phyloP scores from a whole-genome alignment of 192 early-diverging fungal species.

The Entomortierella parvispora region DNA sequence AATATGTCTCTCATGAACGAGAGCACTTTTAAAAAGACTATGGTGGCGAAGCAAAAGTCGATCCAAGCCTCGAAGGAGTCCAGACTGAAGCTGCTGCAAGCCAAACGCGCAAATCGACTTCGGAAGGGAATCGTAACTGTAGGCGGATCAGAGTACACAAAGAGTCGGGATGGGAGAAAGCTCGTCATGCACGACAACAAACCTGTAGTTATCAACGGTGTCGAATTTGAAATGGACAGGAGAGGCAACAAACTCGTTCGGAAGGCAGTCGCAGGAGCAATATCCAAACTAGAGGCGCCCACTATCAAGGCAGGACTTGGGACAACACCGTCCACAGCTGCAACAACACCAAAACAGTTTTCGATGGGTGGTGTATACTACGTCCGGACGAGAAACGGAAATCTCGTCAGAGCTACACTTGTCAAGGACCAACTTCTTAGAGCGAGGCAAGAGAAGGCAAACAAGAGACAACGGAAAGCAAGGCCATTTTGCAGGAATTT shows the following conservation, averaged over 20 bases:
- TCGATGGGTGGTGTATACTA: constrained; percentile 44
- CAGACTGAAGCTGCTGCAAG: constrained; percentile 22
- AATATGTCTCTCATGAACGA: constrained; percentile 49
- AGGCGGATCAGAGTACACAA: constrained; percentile 29
- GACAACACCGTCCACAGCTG: not conserved
- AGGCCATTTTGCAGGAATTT: constrained; percentile 40
- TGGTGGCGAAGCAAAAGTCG: constrained; percentile 47
- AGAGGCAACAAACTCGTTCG: constrained; percentile 51
- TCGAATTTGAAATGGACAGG: constrained; percentile 38
- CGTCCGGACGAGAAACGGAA: constrained; percentile 50
- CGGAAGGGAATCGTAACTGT: constrained; percentile 39
- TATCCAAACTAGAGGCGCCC: not conserved
- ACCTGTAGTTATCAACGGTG: constrained; percentile 44
- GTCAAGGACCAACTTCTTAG: constrained; percentile 30
- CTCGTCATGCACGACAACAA: constrained; percentile 26
- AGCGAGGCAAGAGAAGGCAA: constrained; percentile 21
- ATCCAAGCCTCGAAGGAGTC: constrained; percentile 29
- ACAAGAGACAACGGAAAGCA: not conserved
- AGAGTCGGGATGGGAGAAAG: constrained; percentile 31
- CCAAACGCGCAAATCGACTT: constrained; percentile 20
- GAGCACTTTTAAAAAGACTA: constrained; percentile 41
- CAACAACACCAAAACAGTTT: constrained; percentile 44
- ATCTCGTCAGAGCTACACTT: constrained; percentile 47
- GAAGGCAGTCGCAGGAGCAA: constrained; percentile 4
- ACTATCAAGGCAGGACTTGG: not conserved